Evolutionary conservation across 208 protist genomes (phyloP), one percentile per base, ranked within the genome.

Genomic region (Angomonas deanei): DNA sequence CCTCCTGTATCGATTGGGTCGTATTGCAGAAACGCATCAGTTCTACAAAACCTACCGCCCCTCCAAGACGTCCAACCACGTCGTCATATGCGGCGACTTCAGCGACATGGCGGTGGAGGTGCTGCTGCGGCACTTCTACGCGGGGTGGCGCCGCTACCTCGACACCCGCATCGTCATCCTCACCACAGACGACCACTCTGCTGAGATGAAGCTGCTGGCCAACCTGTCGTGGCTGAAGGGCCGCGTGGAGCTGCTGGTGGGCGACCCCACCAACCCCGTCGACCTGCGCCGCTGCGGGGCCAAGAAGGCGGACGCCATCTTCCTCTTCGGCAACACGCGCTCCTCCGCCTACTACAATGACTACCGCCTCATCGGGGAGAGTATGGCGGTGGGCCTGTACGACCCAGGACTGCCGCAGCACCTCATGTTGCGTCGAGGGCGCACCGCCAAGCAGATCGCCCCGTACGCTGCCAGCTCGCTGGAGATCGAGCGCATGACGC

Each of bases 131-230:
- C 86, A 86, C 63, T 92, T 92, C 64, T 92, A 89, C 66, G 70
- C 74, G 0, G 82, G 82, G n/a, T 92, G 86, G 86, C 69, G 86
- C 38, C 80, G 75, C 50, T 92, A 92, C 68, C 68, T 92, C 38
- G 74, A 85, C 63, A 76, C 80, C 3, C 61, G 72, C 69, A 77
- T 92, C 33, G 78, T 92, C 21, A 68, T 92, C 33, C 64, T 92
- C 60, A 71, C 82, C 39, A 74, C 82, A 1, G 72, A 86, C 47
- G 78, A 81, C 34, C 73, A 81, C 67, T 70, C 76, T 13, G 62
- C 66, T 1, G 80, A 85, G 66, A 75, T 86, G 54, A 73, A 73
- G 50, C 68, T 92, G 36, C 54, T 71, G 15, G 80, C 72, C 13
- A 86, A 89, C 67, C 64, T 85, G 53, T 82, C 86, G 19, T 89